phyloP scores from a whole-genome alignment of 306 rosid genomes.

The Vigna hirtella region DNA sequence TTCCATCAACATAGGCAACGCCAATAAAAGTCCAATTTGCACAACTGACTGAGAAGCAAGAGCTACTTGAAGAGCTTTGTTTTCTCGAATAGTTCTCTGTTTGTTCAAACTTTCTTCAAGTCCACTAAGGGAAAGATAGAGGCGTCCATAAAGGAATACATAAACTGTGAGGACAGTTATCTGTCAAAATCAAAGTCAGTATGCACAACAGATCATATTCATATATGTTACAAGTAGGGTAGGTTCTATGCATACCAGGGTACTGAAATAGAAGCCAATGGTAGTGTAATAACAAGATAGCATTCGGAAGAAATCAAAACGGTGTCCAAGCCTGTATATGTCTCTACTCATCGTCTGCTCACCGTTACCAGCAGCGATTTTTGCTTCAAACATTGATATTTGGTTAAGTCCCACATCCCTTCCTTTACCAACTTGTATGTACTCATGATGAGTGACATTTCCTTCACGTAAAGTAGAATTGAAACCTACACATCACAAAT shows the following conservation, averaged over 20 bases:
- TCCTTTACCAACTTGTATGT: conserved; percentile 98
- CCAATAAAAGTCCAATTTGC: conserved; percentile 92
- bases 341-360: conserved; percentile 98
- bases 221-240: conserved; percentile 19
- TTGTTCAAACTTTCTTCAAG: conserved; percentile 71
- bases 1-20: conserved; percentile 97
- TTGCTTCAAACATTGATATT: conserved; percentile 97
- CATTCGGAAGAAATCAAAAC: conserved; percentile 97
- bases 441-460: conserved; percentile 94
- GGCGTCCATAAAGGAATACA: conserved; percentile 90
- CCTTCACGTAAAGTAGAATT: conserved; percentile 96
- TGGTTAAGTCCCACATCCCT: conserved; percentile 97
- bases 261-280: conserved; percentile 93
- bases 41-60: conserved; percentile 95
- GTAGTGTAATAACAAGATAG: conserved; percentile 88
- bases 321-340: conserved; percentile 93
- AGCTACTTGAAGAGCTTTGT: conserved; percentile 89
- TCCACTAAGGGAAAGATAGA: conserved; percentile 92
- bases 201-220: conserved; percentile 28
- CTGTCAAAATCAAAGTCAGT: conserved; percentile 63
- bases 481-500: conserved; percentile 65
- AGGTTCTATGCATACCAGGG: conserved; percentile 68
- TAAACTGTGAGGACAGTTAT: conserved; percentile 89
- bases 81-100: conserved; percentile 64
- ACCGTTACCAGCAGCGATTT: conserved; percentile 93